These are phyloP conservation scores for Cladosporium austrohemisphaericum DNA, from an alignment of 2,329 filamentous ascomycete species.

Conservation along the genomic window DNA sequence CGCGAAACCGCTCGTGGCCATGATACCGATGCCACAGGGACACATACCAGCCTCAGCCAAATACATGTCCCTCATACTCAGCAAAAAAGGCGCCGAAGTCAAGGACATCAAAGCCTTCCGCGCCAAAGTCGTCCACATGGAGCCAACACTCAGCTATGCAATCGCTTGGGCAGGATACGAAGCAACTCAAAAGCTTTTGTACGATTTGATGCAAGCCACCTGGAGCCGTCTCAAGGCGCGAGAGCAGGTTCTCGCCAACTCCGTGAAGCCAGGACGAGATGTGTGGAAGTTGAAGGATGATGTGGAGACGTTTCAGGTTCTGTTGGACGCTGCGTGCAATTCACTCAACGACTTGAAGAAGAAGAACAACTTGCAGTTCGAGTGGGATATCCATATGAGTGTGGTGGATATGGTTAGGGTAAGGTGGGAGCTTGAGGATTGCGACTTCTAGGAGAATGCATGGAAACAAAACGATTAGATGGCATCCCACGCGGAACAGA, in stretches of 20 bases:
- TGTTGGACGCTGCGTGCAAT: background rate
- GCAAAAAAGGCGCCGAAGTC: background rate
- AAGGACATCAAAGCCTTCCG: background rate
- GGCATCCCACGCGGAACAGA: background rate
- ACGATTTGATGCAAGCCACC: background rate
- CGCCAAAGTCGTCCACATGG: constrained; percentile 1
- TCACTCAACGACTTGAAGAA: background rate
- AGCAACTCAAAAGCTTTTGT: background rate
- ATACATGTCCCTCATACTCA: constrained; percentile 6
- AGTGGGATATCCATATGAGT: constrained; percentile 8
- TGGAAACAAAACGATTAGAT: too few species aligned
- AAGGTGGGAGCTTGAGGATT: constrained; percentile 7
- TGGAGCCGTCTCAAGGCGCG: background rate
- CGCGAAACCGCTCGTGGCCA: too few species aligned
- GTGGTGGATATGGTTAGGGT: background rate
- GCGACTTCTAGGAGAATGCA: background rate
- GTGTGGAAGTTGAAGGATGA: background rate
- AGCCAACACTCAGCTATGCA: constrained; percentile 3
- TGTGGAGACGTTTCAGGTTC: background rate
- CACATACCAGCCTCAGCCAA: constrained; percentile 1
- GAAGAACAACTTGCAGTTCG: background rate
- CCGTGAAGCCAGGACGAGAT: background rate
- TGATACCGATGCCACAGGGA: too few species aligned
- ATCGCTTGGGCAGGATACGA: constrained; percentile 4
- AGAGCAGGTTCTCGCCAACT: background rate